These are phyloP conservation scores for Colletotrichum incanum DNA, from an alignment of 2,329 filamentous ascomycete species.

Conservation along the genomic window DNA sequence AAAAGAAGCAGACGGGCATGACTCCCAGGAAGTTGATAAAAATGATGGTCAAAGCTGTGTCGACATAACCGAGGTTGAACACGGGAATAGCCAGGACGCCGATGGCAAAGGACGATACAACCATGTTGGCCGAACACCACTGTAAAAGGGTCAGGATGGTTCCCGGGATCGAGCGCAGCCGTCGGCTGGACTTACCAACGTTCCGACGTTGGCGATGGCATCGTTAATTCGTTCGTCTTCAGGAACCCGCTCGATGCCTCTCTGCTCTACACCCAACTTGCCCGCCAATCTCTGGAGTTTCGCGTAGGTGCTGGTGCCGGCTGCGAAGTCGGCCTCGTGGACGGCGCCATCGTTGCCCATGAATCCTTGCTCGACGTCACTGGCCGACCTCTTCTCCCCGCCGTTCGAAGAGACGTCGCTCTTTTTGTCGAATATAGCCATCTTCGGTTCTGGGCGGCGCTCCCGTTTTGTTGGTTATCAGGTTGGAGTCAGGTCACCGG, in stretches of 20 bases:
- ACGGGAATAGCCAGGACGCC: constrained; percentile 79
- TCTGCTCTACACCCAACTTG: constrained; percentile 78
- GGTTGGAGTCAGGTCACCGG: constrained; percentile 12
- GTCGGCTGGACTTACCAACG: constrained; percentile 70
- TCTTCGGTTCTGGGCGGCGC: background rate
- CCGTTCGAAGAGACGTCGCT: constrained; percentile 38
- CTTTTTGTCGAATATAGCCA: constrained; percentile 40
- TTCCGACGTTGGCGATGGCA: constrained; percentile 77
- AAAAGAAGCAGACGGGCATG: constrained; percentile 82
- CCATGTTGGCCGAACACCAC: constrained; percentile 85
- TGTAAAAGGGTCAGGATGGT: constrained; percentile 25
- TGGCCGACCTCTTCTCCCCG: constrained; percentile 29
- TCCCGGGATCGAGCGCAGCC: background rate
- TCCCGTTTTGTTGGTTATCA: constrained; percentile 13
- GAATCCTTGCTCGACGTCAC: constrained; percentile 29
- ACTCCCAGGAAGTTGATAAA: constrained; percentile 85
- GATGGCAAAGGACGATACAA: constrained; percentile 82
- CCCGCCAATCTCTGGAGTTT: constrained; percentile 73
- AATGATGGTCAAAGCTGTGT: constrained; percentile 79
- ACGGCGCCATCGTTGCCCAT: constrained; percentile 25
- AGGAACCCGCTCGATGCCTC: constrained; percentile 83
- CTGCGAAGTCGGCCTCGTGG: constrained; percentile 31
- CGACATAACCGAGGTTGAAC: constrained; percentile 80
- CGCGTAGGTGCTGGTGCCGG: constrained; percentile 46
- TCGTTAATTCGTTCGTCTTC: constrained; percentile 78